Evolutionary conservation across 1,139 yeast genomes (phyloP), one percentile per base, ranked within the genome.

Genomic region (Pichia inconspicua): DNA sequence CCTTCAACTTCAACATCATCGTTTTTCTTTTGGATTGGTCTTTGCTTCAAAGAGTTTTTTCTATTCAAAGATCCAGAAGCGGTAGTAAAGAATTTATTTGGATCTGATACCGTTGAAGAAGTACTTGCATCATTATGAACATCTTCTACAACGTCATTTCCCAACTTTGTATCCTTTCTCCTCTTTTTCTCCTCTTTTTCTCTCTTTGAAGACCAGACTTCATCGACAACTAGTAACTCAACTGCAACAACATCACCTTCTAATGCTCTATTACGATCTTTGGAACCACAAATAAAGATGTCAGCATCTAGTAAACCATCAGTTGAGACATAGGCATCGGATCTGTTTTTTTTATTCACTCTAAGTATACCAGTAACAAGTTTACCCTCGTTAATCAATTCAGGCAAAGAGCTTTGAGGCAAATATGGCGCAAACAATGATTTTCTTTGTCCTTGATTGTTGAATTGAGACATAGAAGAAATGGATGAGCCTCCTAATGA

Each of bases 1-100:
- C 98, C 98, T 67, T 92, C 98, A 43, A 92, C 98, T 68, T 92
- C 98, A 32, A 92, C 96, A 63, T 92, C 98, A 64, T 92, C 98
- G 62, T 89, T 90, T 68, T 92, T 92, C 76, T 92, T 92, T 76
- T 90, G 94, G n/a, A 96, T 87, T 40, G 98, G 97, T 60, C 98
- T 80, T 68, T 90, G 97, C 58, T 89, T 87, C 57, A 92, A 75
- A 2, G 96, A 87, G 22, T 97, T 97, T 61, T 86, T 81, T 69
- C 98, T 82, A 52, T 82, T 82, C 46, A 90, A 70, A 3, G 62
- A 52, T 5, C 55, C 53, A 8, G 55, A 47, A 31, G 60, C 54
- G 19, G 59, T 53, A 9, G 55, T 53, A 9, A 55, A 45, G 27
- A 60, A 54, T 27, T 59, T 54, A 32, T 64, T 28, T 8, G 37